These are phyloP conservation scores for Filosporella fistucella DNA, from an alignment of 495 filamentous ascomycete species.

Conservation along the genomic window DNA sequence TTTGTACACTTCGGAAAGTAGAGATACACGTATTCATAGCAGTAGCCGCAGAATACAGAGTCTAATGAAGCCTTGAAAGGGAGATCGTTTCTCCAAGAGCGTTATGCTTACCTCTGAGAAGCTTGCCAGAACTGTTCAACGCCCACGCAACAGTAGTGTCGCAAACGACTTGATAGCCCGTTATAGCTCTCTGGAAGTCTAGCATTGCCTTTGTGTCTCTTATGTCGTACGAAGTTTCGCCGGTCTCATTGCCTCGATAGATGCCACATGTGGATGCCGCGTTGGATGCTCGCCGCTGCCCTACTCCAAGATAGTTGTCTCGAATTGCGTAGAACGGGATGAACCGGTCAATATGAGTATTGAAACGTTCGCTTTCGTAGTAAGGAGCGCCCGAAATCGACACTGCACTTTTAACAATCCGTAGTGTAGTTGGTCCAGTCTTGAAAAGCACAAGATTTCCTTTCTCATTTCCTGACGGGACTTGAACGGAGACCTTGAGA, in stretches of 20 bases:
- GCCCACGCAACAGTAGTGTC: background rate
- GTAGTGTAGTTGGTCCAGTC: background rate
- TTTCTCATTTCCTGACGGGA: background rate
- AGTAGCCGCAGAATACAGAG: too few relatives aligned
- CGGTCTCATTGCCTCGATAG: constrained; percentile 1
- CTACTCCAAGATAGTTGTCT: background rate
- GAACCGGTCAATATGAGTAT: constrained; percentile 5
- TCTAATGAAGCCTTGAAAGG: too few relatives aligned
- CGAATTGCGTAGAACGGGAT: constrained; percentile 4
- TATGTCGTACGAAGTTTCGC: background rate
- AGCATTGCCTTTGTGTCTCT: background rate
- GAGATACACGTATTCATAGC: too few relatives aligned
- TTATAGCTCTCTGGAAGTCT: constrained; percentile 6
- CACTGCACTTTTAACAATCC: background rate
- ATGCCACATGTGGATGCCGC: background rate
- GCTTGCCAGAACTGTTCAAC: constrained; percentile 1
- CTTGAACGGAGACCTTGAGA: background rate
- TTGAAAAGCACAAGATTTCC: constrained; percentile 5
- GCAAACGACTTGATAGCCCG: constrained; percentile 7
- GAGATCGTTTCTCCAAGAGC: too few relatives aligned
- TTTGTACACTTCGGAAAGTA: too few relatives aligned
- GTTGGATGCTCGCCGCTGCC: background rate
- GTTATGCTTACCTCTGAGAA: too few relatives aligned
- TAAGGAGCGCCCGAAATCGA: background rate
- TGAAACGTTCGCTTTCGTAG: constrained; percentile 3